Percentiles rank a stretch among this genome's conserved stretches.
Evolutionary conservation across 1,284 basidiomycete species (phyloP).

Genomic region (Trichosporon ovoides): DNA sequence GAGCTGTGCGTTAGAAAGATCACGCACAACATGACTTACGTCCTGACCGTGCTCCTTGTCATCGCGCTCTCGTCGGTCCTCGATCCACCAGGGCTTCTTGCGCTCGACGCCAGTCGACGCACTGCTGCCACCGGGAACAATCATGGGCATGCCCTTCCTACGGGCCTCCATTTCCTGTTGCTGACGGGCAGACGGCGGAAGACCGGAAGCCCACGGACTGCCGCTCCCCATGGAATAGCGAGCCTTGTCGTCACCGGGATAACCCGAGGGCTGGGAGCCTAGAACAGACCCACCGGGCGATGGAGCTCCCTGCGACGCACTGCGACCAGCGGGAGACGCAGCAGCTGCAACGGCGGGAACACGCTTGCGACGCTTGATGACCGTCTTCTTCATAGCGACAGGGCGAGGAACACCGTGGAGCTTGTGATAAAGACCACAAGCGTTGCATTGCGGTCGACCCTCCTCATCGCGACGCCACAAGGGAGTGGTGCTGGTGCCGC

Average conservation of each 20-base stretch:
- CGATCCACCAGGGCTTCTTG: conserved; percentile 44
- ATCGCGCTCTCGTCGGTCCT: conserved; percentile 23
- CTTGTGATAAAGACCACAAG: conserved; percentile 95
- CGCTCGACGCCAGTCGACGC: conserved; percentile 21
- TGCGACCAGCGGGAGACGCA: conserved; percentile 14
- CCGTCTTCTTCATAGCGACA: conserved; percentile 97
- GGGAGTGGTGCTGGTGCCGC: conserved; percentile 88
- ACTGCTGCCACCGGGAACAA: conserved; percentile 10
- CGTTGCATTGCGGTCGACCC: conserved; percentile 70
- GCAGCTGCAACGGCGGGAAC: conserved; percentile 65
- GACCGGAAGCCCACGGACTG: conserved; percentile 13
- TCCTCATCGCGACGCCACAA: conserved; percentile 90
- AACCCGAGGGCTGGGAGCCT: conserved; percentile 1
- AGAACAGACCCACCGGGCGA: background rate
- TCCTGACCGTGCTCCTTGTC: conserved; percentile 20
- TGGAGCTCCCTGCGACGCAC: conserved; percentile 15
- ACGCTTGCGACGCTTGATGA: conserved; percentile 95
- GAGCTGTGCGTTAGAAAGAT: conserved; percentile 22
- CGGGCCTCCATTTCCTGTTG: conserved; percentile 14
- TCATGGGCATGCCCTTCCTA: conserved; percentile 25
- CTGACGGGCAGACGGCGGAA: conserved; percentile 3
- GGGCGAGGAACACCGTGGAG: conserved; percentile 94
- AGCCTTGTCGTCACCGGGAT: conserved; percentile 18
- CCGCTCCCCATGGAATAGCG: conserved; percentile 11
- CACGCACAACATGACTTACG: conserved; percentile 9